These are phyloP conservation scores for Candida morakotiae DNA, from an alignment of 805 yeast genomes.

Conservation along the genomic window DNA sequence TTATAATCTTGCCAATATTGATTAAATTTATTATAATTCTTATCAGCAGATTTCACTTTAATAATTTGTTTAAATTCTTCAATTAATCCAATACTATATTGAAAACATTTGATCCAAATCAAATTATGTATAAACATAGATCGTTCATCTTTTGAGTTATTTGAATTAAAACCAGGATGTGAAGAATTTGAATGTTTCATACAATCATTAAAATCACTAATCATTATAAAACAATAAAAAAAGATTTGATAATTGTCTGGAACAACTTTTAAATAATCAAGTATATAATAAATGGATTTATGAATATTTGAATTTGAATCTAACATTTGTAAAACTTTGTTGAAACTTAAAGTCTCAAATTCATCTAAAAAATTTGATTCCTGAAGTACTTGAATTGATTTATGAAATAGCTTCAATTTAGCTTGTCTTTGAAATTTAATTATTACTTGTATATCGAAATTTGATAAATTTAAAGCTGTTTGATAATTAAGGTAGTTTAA, in stretches of 20 bases:
- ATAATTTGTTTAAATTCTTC: slow-evolving; percentile 11
- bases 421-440: neutral
- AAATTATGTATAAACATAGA: slow-evolving; percentile 13
- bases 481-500: no score
- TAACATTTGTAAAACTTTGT: slow-evolving; percentile 1
- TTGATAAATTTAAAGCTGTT: neutral
- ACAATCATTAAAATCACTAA: slow-evolving; percentile 16
- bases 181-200: neutral
- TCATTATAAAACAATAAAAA: slow-evolving; percentile 18
- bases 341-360: slow-evolving; percentile 2
- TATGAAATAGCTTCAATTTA: neutral
- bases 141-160: slow-evolving; percentile 6
- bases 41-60: neutral
- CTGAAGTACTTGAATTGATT: neutral
- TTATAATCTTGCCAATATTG: slow-evolving; percentile 13
- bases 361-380: slow-evolving; percentile 3
- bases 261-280: slow-evolving; percentile 1
- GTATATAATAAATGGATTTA: slow-evolving; percentile 1
- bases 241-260: slow-evolving; percentile 8
- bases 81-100: slow-evolving; percentile 12
- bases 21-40: neutral
- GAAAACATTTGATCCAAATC: slow-evolving; percentile 17
- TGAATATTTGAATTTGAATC: neutral
- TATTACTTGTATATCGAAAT: neutral
- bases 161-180: slow-evolving; percentile 23